Evolutionary conservation across 2,329 filamentous ascomycete genomes (phyloP), one percentile per base, ranked within the genome.

Genomic region (Exophiala lecanii-corni): DNA sequence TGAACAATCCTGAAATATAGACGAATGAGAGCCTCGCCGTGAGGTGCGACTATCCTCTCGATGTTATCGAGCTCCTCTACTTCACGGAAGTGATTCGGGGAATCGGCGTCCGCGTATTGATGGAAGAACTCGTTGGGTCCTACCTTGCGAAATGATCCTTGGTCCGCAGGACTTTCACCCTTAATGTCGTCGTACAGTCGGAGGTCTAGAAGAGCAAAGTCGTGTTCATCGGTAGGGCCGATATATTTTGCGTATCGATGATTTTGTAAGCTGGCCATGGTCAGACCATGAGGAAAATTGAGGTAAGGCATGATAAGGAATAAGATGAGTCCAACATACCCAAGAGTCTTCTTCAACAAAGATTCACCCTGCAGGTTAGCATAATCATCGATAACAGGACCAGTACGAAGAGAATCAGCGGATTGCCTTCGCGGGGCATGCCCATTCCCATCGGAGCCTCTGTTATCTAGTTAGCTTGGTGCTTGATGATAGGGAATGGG

Each of bases 1-100:
- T 92, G 87, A 16, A 92, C 81, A 48, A 86, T 76, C 48, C 78
- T 75, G 60, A 94, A 94, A 70, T 89, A 94, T 28, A 92, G 69
- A 54, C 89, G 82, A 53, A 94, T 77, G 44, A 94, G 69, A 39
- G 76, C 77, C 42, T 80, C 79, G n/a, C 87, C 87, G 62, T 92
- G 78, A 3, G 86, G 84, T 16, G 79, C 76, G 23, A 94, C 83
- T 30, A 88, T 72, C 41, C 76, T 76, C 67, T 94, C 86, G 56
- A 94, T 56, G 30, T 49, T 49, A 41, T 57, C 53, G 21, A 57
- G 45, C 34, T 55, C 51, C 20, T 56, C 43, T 37, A 58, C 33
- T 42, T 58, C 50, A 42, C 52, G 39, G 42, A 53, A 35, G 32
- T 56, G 41, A 17, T 45, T 51, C 10, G 52, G 53, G 4, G 53